Conservation (phyloP, 75 land plant species). For the Cunninghamia lanceolata region DNA sequence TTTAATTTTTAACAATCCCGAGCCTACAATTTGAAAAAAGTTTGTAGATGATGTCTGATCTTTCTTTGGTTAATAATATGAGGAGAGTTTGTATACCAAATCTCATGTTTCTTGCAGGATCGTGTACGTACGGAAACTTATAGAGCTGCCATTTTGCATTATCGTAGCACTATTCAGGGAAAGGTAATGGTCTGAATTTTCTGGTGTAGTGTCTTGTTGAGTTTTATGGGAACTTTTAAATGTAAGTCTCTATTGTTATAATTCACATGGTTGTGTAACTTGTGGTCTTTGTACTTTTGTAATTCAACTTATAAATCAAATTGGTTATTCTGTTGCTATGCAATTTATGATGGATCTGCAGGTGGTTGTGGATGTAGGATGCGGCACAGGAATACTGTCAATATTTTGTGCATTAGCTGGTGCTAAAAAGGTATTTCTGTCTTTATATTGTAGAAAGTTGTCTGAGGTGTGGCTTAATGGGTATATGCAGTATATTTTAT, state of each 20-base stretch:
- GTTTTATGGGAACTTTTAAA: not conserved
- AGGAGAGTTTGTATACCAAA: not conserved
- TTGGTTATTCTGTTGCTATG: constrained; percentile 11
- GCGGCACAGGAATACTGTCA: constrained; percentile 95
- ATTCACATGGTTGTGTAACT: not conserved
- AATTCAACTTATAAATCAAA: not conserved
- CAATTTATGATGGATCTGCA: constrained; percentile 22
- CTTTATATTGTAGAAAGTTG: not conserved
- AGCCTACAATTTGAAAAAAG: not conserved
- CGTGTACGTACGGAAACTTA: constrained; percentile 90
- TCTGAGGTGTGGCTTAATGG: not conserved
- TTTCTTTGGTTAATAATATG: not conserved
- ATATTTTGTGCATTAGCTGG: constrained; percentile 98
- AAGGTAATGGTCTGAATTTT: constrained; percentile 46
- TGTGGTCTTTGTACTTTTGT: not conserved
- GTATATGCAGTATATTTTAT: not conserved
- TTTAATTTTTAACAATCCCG: not conserved
- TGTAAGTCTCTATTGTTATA: not conserved
- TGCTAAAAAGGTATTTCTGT: constrained; percentile 65
- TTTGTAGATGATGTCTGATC: not conserved
- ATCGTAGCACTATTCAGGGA: constrained; percentile 65
- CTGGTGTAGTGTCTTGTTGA: not conserved
- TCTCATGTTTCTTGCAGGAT: constrained; percentile 50
- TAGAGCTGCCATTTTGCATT: constrained; percentile 68
- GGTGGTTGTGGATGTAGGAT: constrained; percentile 99